phyloP scores from a whole-genome alignment of 148 eudicot genomes.

The Linanthus parryae region DNA sequence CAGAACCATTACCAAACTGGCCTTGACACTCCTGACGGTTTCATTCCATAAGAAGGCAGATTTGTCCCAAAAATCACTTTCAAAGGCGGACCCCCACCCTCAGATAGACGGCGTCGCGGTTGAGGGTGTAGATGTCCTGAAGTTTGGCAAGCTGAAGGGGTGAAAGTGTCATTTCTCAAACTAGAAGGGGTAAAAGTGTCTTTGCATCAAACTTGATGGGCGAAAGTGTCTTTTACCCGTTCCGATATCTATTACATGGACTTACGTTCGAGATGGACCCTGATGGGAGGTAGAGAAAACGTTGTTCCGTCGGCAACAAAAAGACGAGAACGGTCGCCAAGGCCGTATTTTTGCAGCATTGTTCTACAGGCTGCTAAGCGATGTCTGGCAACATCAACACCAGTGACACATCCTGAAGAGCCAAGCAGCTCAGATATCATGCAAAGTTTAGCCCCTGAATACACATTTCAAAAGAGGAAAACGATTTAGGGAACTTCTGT shows the following conservation, averaged over 20 bases:
- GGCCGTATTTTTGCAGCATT: conserved; percentile 69
- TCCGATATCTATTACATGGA: conserved; percentile 39
- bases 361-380: conserved; percentile 96
- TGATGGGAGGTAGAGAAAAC: conserved; percentile 56
- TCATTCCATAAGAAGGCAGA: too few relatives aligned
- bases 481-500: neutral
- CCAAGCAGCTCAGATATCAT: conserved; percentile 87
- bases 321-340: conserved; percentile 81
- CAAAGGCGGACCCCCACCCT: too few relatives aligned
- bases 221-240: too few relatives aligned
- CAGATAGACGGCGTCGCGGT: too few relatives aligned
- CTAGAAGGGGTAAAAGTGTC: neutral
- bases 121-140: too few relatives aligned
- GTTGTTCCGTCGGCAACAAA: conserved; percentile 93
- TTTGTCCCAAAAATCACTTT: too few relatives aligned
- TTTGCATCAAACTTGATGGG: too few relatives aligned
- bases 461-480: conserved; percentile 3
- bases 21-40: too few relatives aligned
- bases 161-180: neutral
- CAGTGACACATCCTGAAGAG: conserved; percentile 86
- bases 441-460: conserved; percentile 95
- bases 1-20: too few relatives aligned
- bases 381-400: conserved; percentile 88
- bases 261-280: conserved; percentile 22
- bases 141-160: conserved; percentile 1